Evolutionary conservation across 2,329 filamentous ascomycete genomes (phyloP), one percentile per base, ranked within the genome.

Genomic region (Penicillium italicum): DNA sequence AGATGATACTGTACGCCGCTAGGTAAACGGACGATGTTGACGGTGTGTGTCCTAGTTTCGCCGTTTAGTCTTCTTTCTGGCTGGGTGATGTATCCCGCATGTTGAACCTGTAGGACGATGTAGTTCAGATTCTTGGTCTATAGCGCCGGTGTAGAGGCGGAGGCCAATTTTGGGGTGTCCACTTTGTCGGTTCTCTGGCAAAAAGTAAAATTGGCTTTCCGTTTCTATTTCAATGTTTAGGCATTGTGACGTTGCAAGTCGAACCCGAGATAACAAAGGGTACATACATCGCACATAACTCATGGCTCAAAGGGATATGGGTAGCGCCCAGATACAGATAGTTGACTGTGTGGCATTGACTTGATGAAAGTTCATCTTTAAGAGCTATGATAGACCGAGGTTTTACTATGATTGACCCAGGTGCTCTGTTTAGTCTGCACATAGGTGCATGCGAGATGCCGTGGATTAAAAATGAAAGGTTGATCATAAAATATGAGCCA

Each of bases 1-100:
- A 82, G 62, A 41, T 78, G 73, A 67, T 80, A 87, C 54, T 76
- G 73, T 2, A 70, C 62, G 18, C 75, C 77, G 4, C 74, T 67
- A 28, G 75, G 69, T 8, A 86, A 69, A 1, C 77, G 77, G 36
- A 85, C 75, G 31, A 85, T 81, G 63, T 82, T 82, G 40, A 84
- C 78, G 31, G 85, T 78, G 65, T 86, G 83, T 16, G 78, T 75
- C 72, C 76, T 78, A 51, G 2, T 26, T n/a, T 16, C 31, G 24
- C 11, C 2, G 7, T 14, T 44, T 37, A 51, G 38, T n/a, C 16
- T 2, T 30, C 12, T 31, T 31, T n/a, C 61, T 34, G 62, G 68
- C 30, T 38, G 55, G 34, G 52, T 33, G 54, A 52, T 55, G 41
- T 50, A 66, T 55, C 45, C 48, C 48, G 38, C 54, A 64, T 65